These are phyloP conservation scores for Glycyrrhiza uralensis DNA, from an alignment of 306 rosid genomes.

Conservation along the genomic window DNA sequence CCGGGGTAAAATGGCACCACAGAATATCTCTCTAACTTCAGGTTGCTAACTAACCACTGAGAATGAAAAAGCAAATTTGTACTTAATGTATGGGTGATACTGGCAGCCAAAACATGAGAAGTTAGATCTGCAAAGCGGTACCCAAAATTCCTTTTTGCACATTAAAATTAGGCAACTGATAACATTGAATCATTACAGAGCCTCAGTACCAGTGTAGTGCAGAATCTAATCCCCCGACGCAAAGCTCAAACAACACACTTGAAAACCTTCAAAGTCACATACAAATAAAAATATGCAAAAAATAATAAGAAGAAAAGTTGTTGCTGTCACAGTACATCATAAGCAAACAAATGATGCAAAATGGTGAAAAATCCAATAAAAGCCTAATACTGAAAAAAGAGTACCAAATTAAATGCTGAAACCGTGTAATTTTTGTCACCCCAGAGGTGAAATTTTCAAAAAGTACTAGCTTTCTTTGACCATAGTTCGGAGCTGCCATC, in stretches of 20 bases:
- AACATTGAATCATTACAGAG: constrained; percentile 23
- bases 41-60: neutral
- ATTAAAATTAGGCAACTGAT: constrained; percentile 30
- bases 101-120: constrained; percentile 53
- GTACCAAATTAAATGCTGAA: neutral
- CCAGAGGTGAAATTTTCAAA: neutral
- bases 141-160: constrained; percentile 58
- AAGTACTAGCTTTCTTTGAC: neutral
- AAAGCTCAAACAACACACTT: neutral
- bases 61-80: neutral
- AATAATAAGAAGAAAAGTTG: too few relatives aligned
- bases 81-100: constrained; percentile 55
- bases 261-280: neutral
- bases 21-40: neutral
- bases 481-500: neutral
- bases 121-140: constrained; percentile 68
- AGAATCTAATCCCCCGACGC: neutral
- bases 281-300: neutral
- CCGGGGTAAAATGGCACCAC: neutral
- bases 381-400: neutral
- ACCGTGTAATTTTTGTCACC: neutral
- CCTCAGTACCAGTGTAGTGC: constrained; percentile 43
- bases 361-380: too few relatives aligned
- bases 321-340: neutral
- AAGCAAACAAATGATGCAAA: neutral